phyloP scores from a whole-genome alignment of 2,329 filamentous ascomycete species.

The Hortaea werneckii region DNA sequence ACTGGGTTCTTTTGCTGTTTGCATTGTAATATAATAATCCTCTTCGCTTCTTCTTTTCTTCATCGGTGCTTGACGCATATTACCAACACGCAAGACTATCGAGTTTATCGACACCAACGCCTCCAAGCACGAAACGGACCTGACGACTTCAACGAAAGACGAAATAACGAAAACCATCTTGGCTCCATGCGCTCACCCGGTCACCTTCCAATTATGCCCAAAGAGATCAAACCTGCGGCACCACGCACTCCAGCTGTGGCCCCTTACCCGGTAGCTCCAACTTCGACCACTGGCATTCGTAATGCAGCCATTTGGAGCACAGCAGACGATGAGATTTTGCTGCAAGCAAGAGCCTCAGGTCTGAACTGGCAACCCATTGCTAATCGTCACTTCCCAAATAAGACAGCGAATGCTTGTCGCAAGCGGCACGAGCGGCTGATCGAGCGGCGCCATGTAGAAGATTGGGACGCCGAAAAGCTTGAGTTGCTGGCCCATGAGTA shows the following conservation, averaged over 20 bases:
- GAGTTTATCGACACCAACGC: too few relatives aligned
- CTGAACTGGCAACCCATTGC: conserved; percentile 81
- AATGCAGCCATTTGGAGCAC: conserved; percentile 52
- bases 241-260: conserved; percentile 19
- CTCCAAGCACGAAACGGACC: too few relatives aligned
- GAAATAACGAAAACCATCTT: too few relatives aligned
- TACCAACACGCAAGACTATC: too few relatives aligned
- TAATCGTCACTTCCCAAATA: conserved; percentile 62
- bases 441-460: conserved; percentile 61
- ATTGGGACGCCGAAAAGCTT: conserved; percentile 68
- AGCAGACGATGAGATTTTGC: conserved; percentile 63
- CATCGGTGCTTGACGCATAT: conserved; percentile 17
- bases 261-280: conserved; percentile 24
- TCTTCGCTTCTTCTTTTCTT: conserved; percentile 8
- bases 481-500: conserved; percentile 69
- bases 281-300: conserved; percentile 21
- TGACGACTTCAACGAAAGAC: too few relatives aligned
- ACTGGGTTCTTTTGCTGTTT: conserved; percentile 14
- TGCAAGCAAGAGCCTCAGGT: conserved; percentile 60
- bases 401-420: conserved; percentile 72
- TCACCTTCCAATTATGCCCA: conserved; percentile 33
- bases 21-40: conserved; percentile 9
- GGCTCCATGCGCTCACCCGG: conserved; percentile 17
- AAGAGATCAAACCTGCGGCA: conserved; percentile 27
- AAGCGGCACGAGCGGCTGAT: conserved; percentile 80